A percentile compares a stretch with the other conserved stretches of the same genome.
phyloP scores from a whole-genome alignment of 2,329 filamentous ascomycete genomes.

The Exserohilum rostratum region DNA sequence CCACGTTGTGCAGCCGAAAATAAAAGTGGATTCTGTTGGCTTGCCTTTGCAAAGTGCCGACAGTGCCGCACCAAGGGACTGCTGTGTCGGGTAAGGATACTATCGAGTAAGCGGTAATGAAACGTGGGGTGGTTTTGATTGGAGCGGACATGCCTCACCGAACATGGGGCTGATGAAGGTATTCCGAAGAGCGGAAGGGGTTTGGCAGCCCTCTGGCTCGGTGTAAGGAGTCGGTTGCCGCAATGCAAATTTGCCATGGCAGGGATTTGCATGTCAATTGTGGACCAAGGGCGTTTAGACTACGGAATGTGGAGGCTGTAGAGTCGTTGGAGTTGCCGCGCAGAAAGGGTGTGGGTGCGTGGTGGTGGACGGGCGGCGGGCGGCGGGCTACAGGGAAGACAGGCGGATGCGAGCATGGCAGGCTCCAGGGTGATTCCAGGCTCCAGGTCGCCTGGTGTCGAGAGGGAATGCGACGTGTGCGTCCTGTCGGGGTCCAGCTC shows the following conservation, averaged over 20 bases:
- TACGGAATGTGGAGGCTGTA: background rate
- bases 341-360: background rate
- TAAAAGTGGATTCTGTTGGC: background rate
- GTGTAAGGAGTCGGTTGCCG: background rate
- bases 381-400: no score
- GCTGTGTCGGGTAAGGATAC: background rate
- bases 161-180: background rate
- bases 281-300: background rate
- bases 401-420: no score
- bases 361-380: background rate
- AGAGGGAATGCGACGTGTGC: no score
- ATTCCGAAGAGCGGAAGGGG: background rate
- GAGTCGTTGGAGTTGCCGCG: background rate
- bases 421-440: no score
- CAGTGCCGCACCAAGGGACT: background rate
- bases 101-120: no score
- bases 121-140: background rate
- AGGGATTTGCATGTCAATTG: background rate
- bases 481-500: no score
- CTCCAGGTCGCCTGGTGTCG: no score
- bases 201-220: background rate
- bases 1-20: background rate
- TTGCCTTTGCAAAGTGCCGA: background rate
- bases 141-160: background rate
- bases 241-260: background rate